Evolutionary conservation across 1,284 basidiomycete species (phyloP).

Genomic region (Albatrellus sp.): DNA sequence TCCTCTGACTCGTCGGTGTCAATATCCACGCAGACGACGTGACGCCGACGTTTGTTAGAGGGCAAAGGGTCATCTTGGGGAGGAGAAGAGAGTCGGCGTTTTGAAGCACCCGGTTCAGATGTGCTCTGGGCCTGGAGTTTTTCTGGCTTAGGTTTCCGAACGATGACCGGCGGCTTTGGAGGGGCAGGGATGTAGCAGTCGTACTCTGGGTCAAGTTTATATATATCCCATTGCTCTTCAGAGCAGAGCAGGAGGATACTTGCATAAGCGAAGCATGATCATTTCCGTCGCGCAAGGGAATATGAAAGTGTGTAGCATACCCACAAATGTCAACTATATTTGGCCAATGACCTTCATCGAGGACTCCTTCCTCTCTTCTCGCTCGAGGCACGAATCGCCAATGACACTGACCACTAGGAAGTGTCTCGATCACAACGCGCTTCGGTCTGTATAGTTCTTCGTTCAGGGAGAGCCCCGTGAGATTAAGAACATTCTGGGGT

Average conservation of each 20-base stretch:
- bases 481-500: constrained; percentile 20
- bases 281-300: constrained; percentile 2
- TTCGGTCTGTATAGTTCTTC: constrained; percentile 42
- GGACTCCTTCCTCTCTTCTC: constrained; percentile 35
- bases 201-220: constrained; percentile 63
- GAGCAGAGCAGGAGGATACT: constrained; percentile 40
- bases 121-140: constrained; percentile 2
- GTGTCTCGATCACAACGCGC: constrained; percentile 58
- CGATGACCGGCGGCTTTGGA: constrained; percentile 24
- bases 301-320: constrained; percentile 27
- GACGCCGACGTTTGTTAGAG: constrained; percentile 11
- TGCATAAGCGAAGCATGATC: constrained; percentile 3
- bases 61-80: constrained; percentile 4
- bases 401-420: constrained; percentile 33
- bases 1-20: constrained; percentile 22
- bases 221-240: constrained; percentile 73
- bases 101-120: constrained; percentile 8
- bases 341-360: constrained; percentile 60
- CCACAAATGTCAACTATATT: constrained; percentile 52
- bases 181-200: constrained; percentile 41
- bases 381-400: constrained; percentile 72
- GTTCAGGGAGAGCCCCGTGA: constrained; percentile 27
- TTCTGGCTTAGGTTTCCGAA: constrained; percentile 9
- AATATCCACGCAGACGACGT: constrained; percentile 7
- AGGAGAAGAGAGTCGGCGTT: constrained; percentile 12